Percentiles rank a stretch among this genome's conserved stretches.
Evolutionary conservation across 148 eudicot genomes (phyloP).

Genomic region (Nyssa sinensis): DNA sequence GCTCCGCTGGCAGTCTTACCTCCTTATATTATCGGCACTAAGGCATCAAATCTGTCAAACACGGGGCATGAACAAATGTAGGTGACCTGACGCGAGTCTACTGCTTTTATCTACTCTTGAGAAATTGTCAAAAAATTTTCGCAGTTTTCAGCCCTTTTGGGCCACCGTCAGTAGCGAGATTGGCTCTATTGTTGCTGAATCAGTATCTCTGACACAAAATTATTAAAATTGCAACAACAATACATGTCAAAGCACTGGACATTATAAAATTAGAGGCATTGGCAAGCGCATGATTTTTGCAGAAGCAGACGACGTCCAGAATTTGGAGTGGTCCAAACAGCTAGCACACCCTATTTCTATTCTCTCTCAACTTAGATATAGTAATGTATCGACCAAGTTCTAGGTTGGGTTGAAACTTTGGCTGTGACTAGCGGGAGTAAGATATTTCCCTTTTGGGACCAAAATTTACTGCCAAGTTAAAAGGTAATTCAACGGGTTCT

Average conservation of each 20-base stretch:
- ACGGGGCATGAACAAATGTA: too few species aligned
- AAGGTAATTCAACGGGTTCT: not conserved
- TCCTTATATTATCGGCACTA: too few species aligned
- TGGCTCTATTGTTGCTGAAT: too few species aligned
- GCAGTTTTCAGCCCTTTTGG: too few species aligned
- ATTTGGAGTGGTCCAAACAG: slow-evolving; percentile 34
- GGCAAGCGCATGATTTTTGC: slow-evolving; percentile 5
- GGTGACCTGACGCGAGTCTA: too few species aligned
- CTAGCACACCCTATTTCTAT: not conserved
- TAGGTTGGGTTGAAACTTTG: not conserved
- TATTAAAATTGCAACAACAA: too few species aligned
- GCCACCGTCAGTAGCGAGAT: too few species aligned
- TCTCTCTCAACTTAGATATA: not conserved
- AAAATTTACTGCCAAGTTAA: slow-evolving; percentile 2
- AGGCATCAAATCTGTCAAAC: too few species aligned
- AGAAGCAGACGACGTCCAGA: slow-evolving; percentile 8
- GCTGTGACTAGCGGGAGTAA: not conserved
- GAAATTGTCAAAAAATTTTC: too few species aligned
- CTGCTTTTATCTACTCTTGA: too few species aligned
- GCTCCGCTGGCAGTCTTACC: too few species aligned
- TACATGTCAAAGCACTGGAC: slow-evolving; percentile 4
- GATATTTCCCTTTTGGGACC: not conserved
- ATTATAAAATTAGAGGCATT: not conserved
- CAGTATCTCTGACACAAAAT: too few species aligned
- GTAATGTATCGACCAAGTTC: not conserved